Conservation (phyloP, 257 asterid genomes). For the Scutellaria minor region DNA sequence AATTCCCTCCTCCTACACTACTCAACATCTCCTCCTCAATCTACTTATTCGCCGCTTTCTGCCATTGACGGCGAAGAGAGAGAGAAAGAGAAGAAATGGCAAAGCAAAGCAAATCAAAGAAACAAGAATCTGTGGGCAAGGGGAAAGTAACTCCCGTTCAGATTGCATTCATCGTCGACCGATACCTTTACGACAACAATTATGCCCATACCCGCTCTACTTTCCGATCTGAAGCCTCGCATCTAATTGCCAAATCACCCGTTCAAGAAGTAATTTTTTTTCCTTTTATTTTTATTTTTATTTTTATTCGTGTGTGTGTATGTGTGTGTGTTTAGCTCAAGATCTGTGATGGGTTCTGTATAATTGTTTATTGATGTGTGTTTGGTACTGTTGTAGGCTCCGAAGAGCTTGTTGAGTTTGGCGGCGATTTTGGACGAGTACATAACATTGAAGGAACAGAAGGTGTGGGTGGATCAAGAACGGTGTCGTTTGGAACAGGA, state of each 20-base stretch:
- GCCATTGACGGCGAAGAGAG: conserved; percentile 16
- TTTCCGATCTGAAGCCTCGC: conserved; percentile 85
- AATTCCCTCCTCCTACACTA: not conserved
- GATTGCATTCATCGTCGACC: conserved; percentile 92
- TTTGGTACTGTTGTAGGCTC: conserved; percentile 56
- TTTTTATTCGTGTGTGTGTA: too few species aligned
- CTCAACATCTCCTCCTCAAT: conserved; percentile 19
- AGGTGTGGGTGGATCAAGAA: conserved; percentile 74
- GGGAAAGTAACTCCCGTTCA: conserved; percentile 88
- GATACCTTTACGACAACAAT: conserved; percentile 75
- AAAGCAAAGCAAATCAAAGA: conserved; percentile 66
- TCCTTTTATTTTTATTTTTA: too few species aligned
- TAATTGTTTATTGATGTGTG: not conserved
- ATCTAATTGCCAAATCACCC: conserved; percentile 74
- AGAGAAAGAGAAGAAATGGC: conserved; percentile 45
- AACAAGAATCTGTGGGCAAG: conserved; percentile 63
- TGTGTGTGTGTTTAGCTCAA: not conserved
- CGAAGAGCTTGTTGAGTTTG: conserved; percentile 82
- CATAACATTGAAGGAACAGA: conserved; percentile 79
- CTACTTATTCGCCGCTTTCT: conserved; percentile 5
- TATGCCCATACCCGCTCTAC: conserved; percentile 58
- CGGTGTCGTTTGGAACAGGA: conserved; percentile 77
- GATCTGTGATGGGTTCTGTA: conserved; percentile 11
- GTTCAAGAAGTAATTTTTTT: conserved; percentile 61
- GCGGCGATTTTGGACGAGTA: conserved; percentile 86